Evolutionary conservation across 148 eudicot genomes (phyloP), one percentile per base, ranked within the genome.

Genomic region (Heliosperma pusillum): DNA sequence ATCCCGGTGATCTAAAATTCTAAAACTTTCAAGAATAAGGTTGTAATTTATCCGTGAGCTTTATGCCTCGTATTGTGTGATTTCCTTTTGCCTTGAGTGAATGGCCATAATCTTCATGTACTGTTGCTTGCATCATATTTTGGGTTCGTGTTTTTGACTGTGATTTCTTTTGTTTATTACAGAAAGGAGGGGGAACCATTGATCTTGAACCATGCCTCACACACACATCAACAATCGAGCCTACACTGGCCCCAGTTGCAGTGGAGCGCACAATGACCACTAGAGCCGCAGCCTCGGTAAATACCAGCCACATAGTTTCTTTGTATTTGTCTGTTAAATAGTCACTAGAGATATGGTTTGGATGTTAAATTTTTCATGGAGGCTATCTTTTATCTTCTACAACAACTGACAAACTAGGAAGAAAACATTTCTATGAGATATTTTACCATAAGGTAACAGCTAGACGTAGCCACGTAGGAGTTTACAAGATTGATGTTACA

Each of bases 231-330:
- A 88, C 96, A 16, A 84, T 95, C 80, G 99, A 95, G 89, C 97
- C 99, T 78, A 95, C 99, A 71, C 86, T 95, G 80, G 99, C 97
- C 70, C 99, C 99, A 25, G 97, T 95, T 74, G 93, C 91, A 57
- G 97, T 90, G 76, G 98, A 95, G 83, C 93, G 96, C 66, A 92
- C 97, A 69, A 95, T 92, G 98, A 95, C 97, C 11, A 95, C 98
- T 56, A 78, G 98, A 73, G 98, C 98, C 72, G 98, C 98, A 71
- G 98, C 98, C 79, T 95, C 93, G 87, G 98, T 94, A 94, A 68
- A 4, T 77, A 69, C 50, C 36, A 9, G 26, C 45, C 30, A 25
- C 21, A 30, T 53, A 16, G 42, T 66, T 57, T 73, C 44, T 58
- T 63, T 29, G 20, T 61, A 15, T 30, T 72, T 52, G n/a, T 53